Evolutionary conservation across 169 alveolate species (phyloP).

Genomic region (Plasmodium falciparum): DNA sequence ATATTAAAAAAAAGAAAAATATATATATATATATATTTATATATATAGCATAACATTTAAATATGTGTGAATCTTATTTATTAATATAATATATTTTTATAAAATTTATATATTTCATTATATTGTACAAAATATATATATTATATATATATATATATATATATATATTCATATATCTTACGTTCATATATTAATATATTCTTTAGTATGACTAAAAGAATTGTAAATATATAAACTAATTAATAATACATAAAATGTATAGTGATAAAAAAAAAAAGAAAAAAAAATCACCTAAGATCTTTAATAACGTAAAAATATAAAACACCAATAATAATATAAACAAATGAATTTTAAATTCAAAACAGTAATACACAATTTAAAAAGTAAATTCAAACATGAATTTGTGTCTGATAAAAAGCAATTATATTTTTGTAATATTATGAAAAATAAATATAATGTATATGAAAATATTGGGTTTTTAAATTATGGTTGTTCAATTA

Average conservation of each 20-base stretch:
- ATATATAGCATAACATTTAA: too few relatives aligned
- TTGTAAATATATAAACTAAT: not conserved
- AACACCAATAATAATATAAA: not conserved
- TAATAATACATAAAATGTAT: not conserved
- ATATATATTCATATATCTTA: not conserved
- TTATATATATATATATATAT: not conserved
- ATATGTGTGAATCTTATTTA: too few relatives aligned
- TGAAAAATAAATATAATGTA: not conserved
- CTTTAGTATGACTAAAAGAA: not conserved
- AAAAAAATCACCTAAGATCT: not conserved
- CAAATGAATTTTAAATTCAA: slow-evolving; percentile 24
- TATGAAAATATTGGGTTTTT: not conserved
- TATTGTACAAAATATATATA: too few relatives aligned
- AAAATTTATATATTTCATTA: too few relatives aligned
- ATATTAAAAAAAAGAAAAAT: too few relatives aligned
- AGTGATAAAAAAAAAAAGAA: not conserved
- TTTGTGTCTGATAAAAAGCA: slow-evolving; percentile 20
- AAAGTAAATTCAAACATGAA: slow-evolving; percentile 18
- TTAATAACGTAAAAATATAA: not conserved
- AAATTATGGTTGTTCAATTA: not conserved
- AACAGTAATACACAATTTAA: slow-evolving; percentile 12
- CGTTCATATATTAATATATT: too few relatives aligned
- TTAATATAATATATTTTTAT: too few relatives aligned
- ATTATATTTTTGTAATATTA: not conserved
- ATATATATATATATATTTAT: too few relatives aligned